These are phyloP conservation scores for Aspergillus quadrilineatus DNA, from an alignment of 2,329 filamentous ascomycete genomes.

Conservation along the genomic window DNA sequence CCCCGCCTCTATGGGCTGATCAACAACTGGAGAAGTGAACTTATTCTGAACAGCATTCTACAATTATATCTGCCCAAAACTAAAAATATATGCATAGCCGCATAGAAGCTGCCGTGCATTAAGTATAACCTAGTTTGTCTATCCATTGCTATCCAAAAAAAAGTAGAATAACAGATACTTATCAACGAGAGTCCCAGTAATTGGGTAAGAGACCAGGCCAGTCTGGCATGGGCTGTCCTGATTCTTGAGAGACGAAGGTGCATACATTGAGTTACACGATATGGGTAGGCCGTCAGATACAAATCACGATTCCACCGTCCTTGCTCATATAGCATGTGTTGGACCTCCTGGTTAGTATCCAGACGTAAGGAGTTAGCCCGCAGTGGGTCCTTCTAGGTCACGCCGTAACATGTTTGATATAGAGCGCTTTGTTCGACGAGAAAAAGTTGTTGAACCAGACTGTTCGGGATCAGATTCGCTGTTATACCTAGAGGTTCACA, in stretches of 20 bases:
- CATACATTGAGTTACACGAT: background rate
- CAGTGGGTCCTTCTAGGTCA: background rate
- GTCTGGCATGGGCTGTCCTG: background rate
- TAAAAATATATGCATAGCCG: background rate
- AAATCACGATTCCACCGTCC: background rate
- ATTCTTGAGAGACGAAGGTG: background rate
- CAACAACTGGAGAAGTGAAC: background rate
- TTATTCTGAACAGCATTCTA: background rate
- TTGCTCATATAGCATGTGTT: background rate
- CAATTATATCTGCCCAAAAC: background rate
- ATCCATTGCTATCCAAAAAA: background rate
- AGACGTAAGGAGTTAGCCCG: background rate
- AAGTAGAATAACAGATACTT: background rate
- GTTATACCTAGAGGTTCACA: too few species aligned
- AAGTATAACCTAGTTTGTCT: background rate
- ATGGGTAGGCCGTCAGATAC: background rate
- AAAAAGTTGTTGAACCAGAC: background rate
- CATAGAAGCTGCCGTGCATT: background rate
- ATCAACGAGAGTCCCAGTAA: background rate
- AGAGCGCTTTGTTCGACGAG: background rate
- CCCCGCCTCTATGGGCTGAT: slow-evolving; percentile 12
- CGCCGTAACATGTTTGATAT: background rate
- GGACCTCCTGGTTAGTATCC: background rate
- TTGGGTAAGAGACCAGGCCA: background rate
- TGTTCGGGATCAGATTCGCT: too few species aligned